Evolutionary conservation across 768 basidiomycete species (phyloP), one percentile per base, ranked within the genome.

Genomic region (Lyophyllum shimeji): DNA sequence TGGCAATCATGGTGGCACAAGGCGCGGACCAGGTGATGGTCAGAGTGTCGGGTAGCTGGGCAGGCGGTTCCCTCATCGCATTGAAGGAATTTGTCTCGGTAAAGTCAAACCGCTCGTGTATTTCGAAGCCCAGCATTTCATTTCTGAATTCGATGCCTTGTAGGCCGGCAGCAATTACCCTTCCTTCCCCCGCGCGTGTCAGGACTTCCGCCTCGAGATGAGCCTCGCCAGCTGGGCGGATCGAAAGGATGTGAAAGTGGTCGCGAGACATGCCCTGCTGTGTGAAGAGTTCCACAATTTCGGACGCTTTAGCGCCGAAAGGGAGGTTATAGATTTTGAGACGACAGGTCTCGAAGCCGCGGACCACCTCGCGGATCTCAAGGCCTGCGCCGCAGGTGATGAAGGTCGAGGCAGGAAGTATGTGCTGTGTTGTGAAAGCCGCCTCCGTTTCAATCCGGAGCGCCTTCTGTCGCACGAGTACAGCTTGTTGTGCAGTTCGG

Each of bases 11-110:
- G 1, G 74, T 66, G 3, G 63, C 62, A n/a, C 77, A 80, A 1
- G 84, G 83, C 0, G 69, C 67, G 3, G 67, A 73, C 82, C 85
- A 88, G 13, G 74, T 76, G 43, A 86, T 73, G 0, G 74, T 76
- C 48, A 86, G 61, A 37, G 74, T 69, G 11, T 82, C 71, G 3
- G 65, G 40, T 27, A 72, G 70, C 3, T 67, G 68, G 3, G 59
- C 58, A 2, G 68, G 60, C 8, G 66, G 69, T 18, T 65, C 67
- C 12, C 82, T 82, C 29, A 9, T 29, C 5, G 29, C 29, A n/a
- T n/a, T n/a, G n/a, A n/a, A n/a, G n/a, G n/a, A n/a, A n/a, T n/a
- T n/a, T n/a, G n/a, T n/a, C 34, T 76, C 65, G 40, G 69, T 68
- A 25, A 79, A 67, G 58, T 79, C 77, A 37, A 84, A 76, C 8